Base-by-base conservation (phyloP, 2,329 filamentous ascomycete species). In the Colletotrichum ledebouriae region DNA sequence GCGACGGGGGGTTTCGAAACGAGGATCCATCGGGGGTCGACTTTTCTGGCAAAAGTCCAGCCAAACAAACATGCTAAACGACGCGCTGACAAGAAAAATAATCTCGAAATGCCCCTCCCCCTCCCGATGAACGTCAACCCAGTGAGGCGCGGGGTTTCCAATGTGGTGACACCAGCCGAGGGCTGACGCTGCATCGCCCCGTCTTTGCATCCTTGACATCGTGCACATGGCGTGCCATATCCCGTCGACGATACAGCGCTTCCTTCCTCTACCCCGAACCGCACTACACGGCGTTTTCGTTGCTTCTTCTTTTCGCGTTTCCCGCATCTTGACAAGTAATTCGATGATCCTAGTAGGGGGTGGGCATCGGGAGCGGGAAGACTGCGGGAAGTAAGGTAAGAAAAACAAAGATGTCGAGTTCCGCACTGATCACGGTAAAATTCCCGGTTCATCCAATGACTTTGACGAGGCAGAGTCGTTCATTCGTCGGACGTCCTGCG, bases 1-100 rank as follows among this genome's bases (percentile, higher is more conserved):
- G 37, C 47, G 55, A 65, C 61, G 17, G 61, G 65, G 61, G 61
- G 29, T 29, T 22, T 55, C 42, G 61, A 59, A 67, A 67, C 60
- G 20, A 58, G 37, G 37, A 6, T 67, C 55, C 10, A 41, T 46
- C 39, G 53, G 60, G 60, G 46, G 60, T 39, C 52, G 37, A 46
- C n/a, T 33, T 6, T 29, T 29, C 3, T 7, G 29, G 47, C 25
- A 17, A 50, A 42, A 12, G n/a, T 20, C 22, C n/a, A 20, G 42
- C 34, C 44, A 64, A 50, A 20, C 25, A 47, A 52, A 53, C 33
- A 50, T 20, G 57, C 17, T 13, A 20, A 47, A 33, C 9, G 20
- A 47, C 44, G 52, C 33, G 20, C 47, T 2, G 39, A 11, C 34
- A 50, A n/a, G 25, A 29, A 34, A 34, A 61, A 20, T 15, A 42